Percentiles rank a stretch among this genome's conserved stretches.
phyloP scores from a whole-genome alignment of 352 stramenopile genomes.

The Phytophthora colocasiae region DNA sequence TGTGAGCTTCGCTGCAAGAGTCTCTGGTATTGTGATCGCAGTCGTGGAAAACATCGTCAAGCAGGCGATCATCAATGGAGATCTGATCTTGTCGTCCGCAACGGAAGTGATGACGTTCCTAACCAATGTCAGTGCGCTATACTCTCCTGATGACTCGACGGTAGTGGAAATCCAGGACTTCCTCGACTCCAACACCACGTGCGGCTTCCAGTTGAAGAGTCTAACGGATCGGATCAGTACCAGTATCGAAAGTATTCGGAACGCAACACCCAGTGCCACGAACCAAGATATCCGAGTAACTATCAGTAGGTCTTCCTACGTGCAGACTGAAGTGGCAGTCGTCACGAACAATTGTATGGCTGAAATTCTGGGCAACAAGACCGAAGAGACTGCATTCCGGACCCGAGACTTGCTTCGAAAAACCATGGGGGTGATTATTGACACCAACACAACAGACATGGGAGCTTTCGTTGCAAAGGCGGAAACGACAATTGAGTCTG shows the following conservation, averaged over 20 bases:
- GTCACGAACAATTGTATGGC: constrained; percentile 39
- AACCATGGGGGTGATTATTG: constrained; percentile 45
- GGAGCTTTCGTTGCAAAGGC: constrained; percentile 37
- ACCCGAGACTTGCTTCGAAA: constrained; percentile 31
- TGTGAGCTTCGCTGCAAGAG: constrained; percentile 22
- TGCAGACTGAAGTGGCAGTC: constrained; percentile 20
- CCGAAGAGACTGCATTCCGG: constrained; percentile 18
- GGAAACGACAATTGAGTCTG: constrained; percentile 46
- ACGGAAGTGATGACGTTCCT: constrained; percentile 27
- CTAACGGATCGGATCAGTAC: constrained; percentile 21
- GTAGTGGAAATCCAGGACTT: constrained; percentile 27
- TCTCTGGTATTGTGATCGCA: constrained; percentile 25
- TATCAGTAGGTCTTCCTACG: constrained; percentile 21
- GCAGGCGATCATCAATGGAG: constrained; percentile 26
- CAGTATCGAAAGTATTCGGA: constrained; percentile 27
- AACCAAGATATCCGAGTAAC: constrained; percentile 29
- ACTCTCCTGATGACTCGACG: constrained; percentile 26
- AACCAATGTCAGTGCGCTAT: constrained; percentile 23
- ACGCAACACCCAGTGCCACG: constrained; percentile 16
- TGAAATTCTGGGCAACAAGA: constrained; percentile 34
- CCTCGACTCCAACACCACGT: constrained; percentile 29
- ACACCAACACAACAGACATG: constrained; percentile 31
- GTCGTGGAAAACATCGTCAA: constrained; percentile 34
- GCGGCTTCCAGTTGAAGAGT: constrained; percentile 23
- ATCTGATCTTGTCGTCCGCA: constrained; percentile 21